phyloP scores from a whole-genome alignment of 768 basidiomycete species.

The Neoboletus magnificus region DNA sequence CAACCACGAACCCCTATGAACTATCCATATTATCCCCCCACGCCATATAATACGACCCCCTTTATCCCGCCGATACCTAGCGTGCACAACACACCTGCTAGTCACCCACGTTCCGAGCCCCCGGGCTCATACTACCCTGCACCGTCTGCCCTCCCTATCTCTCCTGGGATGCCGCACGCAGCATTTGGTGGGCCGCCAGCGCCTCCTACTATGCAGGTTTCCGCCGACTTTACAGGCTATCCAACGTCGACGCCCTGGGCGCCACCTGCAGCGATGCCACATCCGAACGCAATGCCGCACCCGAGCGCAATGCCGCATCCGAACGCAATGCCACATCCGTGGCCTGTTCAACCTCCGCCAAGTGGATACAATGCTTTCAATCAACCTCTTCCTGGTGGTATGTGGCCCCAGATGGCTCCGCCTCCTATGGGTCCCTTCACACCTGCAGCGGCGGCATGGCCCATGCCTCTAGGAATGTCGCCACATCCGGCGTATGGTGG shows the following conservation, averaged over 20 bases:
- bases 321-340: slow-evolving; percentile 19
- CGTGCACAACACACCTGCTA: slow-evolving; percentile 22
- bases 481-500: slow-evolving; percentile 18
- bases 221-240: slow-evolving; percentile 34
- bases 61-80: slow-evolving; percentile 37
- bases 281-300: slow-evolving; percentile 21
- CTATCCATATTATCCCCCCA: slow-evolving; percentile 39
- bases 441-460: slow-evolving; percentile 26
- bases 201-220: slow-evolving; percentile 9
- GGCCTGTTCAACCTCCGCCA: slow-evolving; percentile 15
- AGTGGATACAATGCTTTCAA: slow-evolving; percentile 29
- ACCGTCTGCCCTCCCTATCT: slow-evolving; percentile 27
- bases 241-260: slow-evolving; percentile 29
- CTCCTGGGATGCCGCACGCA: slow-evolving; percentile 12
- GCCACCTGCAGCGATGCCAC: slow-evolving; percentile 17
- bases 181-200: slow-evolving; percentile 9
- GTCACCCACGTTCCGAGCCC: slow-evolving; percentile 22
- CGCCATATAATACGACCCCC: slow-evolving; percentile 37
- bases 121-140: slow-evolving; percentile 33
- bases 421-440: slow-evolving; percentile 19
- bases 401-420: slow-evolving; percentile 12
- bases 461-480: slow-evolving; percentile 25
- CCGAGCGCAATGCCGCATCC: slow-evolving; percentile 22
- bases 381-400: slow-evolving; percentile 30
- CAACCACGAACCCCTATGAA: slow-evolving; percentile 32